phyloP scores from a whole-genome alignment of 768 basidiomycete genomes.

The Podaxis sp. region DNA sequence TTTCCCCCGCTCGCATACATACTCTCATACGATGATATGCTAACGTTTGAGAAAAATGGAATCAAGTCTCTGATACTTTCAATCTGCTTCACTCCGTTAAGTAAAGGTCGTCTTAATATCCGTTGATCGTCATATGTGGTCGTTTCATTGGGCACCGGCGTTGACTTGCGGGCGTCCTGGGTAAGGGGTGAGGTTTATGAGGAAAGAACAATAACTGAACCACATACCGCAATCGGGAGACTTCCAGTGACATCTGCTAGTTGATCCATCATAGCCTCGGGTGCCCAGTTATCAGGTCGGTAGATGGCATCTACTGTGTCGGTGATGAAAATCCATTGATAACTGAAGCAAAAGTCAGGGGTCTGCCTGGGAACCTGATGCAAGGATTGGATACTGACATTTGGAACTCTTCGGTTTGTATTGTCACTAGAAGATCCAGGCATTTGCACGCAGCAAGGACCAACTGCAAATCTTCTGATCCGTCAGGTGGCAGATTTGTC shows the following conservation, averaged over 20 bases:
- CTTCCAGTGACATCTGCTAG: slow-evolving; percentile 79
- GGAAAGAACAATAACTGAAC: background rate
- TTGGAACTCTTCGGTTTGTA: slow-evolving; percentile 98
- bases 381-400: slow-evolving; percentile 48
- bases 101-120: slow-evolving; percentile 67
- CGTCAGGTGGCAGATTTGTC: slow-evolving; percentile 66
- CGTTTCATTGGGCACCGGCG: slow-evolving; percentile 21
- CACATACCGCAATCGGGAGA: slow-evolving; percentile 46
- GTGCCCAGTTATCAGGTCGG: slow-evolving; percentile 76
- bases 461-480: slow-evolving; percentile 79
- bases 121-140: slow-evolving; percentile 33
- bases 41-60: slow-evolving; percentile 89
- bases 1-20: slow-evolving; percentile 78
- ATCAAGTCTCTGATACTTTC: slow-evolving; percentile 81
- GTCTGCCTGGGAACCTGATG: background rate
- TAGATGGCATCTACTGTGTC: slow-evolving; percentile 96
- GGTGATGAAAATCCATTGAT: slow-evolving; percentile 98
- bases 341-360: slow-evolving; percentile 36
- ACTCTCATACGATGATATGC: slow-evolving; percentile 85
- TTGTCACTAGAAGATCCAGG: slow-evolving; percentile 83
- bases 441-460: slow-evolving; percentile 92
- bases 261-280: slow-evolving; percentile 88
- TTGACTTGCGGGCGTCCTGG: slow-evolving; percentile 25
- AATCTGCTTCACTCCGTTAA: slow-evolving; percentile 66
- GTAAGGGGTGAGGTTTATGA: background rate